Evolutionary conservation across 495 filamentous ascomycete species (phyloP).

Genomic region (Hamigera avellanea): DNA sequence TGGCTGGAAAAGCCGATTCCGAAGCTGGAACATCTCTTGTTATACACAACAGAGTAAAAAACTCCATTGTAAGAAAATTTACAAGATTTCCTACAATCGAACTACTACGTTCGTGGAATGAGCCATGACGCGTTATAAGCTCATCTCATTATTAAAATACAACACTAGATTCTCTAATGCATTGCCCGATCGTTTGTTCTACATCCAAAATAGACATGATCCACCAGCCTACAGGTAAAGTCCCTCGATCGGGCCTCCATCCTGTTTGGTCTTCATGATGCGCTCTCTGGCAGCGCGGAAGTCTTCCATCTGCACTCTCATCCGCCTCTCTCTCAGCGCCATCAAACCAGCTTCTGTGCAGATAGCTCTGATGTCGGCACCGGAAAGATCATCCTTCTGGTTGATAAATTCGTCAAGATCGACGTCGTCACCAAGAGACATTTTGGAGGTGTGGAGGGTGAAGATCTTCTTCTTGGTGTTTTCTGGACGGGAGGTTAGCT

Average conservation of each 20-base stretch:
- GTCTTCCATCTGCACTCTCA: constrained; percentile 98
- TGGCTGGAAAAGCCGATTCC: too few species aligned
- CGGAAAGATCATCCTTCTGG: constrained; percentile 95
- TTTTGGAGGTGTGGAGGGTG: constrained; percentile 97
- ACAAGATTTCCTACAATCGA: too few species aligned
- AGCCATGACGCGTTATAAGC: too few species aligned
- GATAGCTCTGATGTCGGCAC: constrained; percentile 97
- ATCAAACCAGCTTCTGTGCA: constrained; percentile 95
- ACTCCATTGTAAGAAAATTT: too few species aligned
- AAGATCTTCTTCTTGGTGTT: constrained; percentile 99
- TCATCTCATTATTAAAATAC: neutral
- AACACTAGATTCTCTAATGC: too few species aligned
- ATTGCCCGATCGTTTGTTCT: constrained; percentile 2
- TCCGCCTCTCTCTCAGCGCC: constrained; percentile 88
- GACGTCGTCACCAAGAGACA: constrained; percentile 90
- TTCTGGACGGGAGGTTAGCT: constrained; percentile 42
- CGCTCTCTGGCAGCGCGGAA: constrained; percentile 87
- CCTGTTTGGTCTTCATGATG: constrained; percentile 96
- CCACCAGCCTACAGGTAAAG: constrained; percentile 73
- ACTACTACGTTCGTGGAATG: too few species aligned
- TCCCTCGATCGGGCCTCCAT: constrained; percentile 88
- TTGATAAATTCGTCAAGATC: constrained; percentile 97
- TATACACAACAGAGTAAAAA: too few species aligned
- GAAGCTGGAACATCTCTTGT: too few species aligned
- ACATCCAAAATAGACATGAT: constrained; percentile 1